Base-by-base conservation (phyloP, 768 basidiomycete species). In the Serendipita indica region DNA sequence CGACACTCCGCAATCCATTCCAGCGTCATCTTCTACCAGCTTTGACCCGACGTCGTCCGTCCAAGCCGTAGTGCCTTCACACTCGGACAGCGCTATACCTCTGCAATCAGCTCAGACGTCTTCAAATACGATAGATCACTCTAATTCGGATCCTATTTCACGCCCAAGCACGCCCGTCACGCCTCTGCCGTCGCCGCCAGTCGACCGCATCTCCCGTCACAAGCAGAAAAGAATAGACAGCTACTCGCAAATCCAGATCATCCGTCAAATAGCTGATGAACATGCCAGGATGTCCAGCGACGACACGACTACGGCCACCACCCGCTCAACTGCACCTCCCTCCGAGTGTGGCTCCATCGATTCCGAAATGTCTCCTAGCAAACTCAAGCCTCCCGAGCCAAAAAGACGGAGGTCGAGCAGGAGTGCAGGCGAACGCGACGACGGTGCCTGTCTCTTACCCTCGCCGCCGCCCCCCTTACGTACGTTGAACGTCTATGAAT, bases 331-430 rank as follows among this genome's bases (percentile, higher is more conserved):
- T 6, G 41, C 41, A 16, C 49, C 49, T 33, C 49, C 49, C 10
- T 54, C 49, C n/a, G 49, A 54, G 32, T 54, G 49, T 18, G 49
- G 49, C 49, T 54, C 49, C n/a, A 18, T 22, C 25, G 49, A 54
- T 54, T 54, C 49, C n/a, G 49, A 33, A 18, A 28, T 18, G 49
- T 54, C 49, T 20, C n/a, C 30, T 30, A 27, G 49, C n/a, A n/a
- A n/a, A 28, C 49, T 54, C 49, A 54, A 54, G 32, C 49, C 49
- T 54, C 49, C 49, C 3, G 49, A 54, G 32, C 49, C 22, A 28
- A 54, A 27, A 30, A 20, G 32, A 33, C 22, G 49, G 49, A 54
- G 49, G 32, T 22, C 49, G 16, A 54, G 10, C 22, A 27, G 49
- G n/a, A 33, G 22, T 20, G 49, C 49, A 18, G 49, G 49, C n/a